A percentile compares a stretch with the other conserved stretches of the same genome.
These are phyloP conservation scores for Wickerhamiella parazyma DNA, from an alignment of 805 yeast species.

Conservation along the genomic window DNA sequence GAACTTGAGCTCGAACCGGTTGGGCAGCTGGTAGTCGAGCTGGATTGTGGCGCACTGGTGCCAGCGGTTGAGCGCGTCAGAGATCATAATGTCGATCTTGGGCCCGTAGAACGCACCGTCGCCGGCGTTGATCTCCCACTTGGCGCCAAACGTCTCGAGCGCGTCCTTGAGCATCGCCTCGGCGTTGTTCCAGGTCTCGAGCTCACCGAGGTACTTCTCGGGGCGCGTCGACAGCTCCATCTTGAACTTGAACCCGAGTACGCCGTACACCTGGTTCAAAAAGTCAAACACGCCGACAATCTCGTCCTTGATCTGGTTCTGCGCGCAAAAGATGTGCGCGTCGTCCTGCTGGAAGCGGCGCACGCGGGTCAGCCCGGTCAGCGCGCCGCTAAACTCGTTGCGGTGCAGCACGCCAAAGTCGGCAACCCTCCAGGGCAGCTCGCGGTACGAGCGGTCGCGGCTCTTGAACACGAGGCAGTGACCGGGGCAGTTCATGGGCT, in stretches of 20 bases:
- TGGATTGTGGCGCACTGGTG: conserved; percentile 99
- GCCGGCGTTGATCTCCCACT: conserved; percentile 91
- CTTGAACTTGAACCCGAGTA: conserved; percentile 87
- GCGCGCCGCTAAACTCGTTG: conserved; percentile 91
- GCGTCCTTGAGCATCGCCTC: conserved; percentile 75
- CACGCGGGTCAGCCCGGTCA: conserved; percentile 89
- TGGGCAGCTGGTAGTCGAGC: conserved; percentile 95
- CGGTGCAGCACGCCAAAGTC: conserved; percentile 96
- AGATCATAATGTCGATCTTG: conserved; percentile 89
- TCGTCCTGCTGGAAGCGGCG: conserved; percentile 99
- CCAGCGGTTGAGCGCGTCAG: conserved; percentile 92
- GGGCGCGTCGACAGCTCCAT: conserved; percentile 97
- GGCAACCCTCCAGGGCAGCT: conserved; percentile 97
- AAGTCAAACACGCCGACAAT: conserved; percentile 76
- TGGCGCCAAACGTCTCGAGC: conserved; percentile 70
- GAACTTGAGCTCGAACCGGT: conserved; percentile 81
- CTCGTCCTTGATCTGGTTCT: conserved; percentile 79
- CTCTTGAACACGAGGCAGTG: conserved; percentile 88
- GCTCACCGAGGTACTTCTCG: conserved; percentile 86
- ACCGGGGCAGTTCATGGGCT: conserved; percentile 96
- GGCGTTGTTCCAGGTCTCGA: conserved; percentile 88
- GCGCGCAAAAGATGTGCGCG: conserved; percentile 93
- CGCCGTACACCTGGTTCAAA: conserved; percentile 72
- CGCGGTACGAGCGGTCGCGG: conserved; percentile 90
- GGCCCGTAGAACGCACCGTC: conserved; percentile 98